phyloP scores from a whole-genome alignment of 2,329 filamentous ascomycete genomes.

The Cladosporium austrohemisphaericum region DNA sequence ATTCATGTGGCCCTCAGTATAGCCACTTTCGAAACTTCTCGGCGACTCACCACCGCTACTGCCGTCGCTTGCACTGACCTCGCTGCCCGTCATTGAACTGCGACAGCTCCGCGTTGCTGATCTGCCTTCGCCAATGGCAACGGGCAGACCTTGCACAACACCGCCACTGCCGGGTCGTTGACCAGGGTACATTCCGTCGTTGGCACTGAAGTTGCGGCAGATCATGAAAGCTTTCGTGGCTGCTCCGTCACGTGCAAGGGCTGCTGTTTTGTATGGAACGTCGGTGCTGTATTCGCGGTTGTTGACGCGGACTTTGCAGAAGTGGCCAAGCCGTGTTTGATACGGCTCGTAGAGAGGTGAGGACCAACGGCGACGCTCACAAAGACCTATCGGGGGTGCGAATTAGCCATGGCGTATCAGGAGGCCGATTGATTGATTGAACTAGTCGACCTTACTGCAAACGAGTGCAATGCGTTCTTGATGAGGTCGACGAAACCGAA shows the following conservation, averaged over 20 bases:
- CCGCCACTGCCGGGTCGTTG: conserved; percentile 48
- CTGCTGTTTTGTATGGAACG: conserved; percentile 74
- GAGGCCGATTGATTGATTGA: not conserved
- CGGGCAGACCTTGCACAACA: conserved; percentile 58
- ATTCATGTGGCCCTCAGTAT: conserved; percentile 33
- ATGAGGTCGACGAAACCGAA: not conserved
- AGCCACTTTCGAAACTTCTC: conserved; percentile 43
- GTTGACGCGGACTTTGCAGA: conserved; percentile 90
- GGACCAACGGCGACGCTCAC: conserved; percentile 88
- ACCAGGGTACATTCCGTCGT: conserved; percentile 78
- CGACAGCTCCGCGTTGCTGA: conserved; percentile 24
- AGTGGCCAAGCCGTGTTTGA: conserved; percentile 70
- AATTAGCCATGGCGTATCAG: conserved; percentile 10
- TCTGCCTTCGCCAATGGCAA: conserved; percentile 60
- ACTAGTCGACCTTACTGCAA: not conserved
- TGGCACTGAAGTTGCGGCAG: conserved; percentile 94
- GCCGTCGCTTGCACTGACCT: conserved; percentile 18
- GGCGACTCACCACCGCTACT: conserved; percentile 55
- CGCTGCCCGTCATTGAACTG: conserved; percentile 37
- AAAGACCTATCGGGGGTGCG: conserved; percentile 63
- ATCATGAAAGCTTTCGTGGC: conserved; percentile 97
- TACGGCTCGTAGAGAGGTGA: conserved; percentile 86
- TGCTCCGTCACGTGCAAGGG: conserved; percentile 84
- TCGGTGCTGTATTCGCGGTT: conserved; percentile 95
- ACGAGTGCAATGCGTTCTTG: conserved; percentile 16